Evolutionary conservation across 495 filamentous ascomycete species (phyloP), one percentile per base, ranked within the genome.

Genomic region (Chaetomium tenue): DNA sequence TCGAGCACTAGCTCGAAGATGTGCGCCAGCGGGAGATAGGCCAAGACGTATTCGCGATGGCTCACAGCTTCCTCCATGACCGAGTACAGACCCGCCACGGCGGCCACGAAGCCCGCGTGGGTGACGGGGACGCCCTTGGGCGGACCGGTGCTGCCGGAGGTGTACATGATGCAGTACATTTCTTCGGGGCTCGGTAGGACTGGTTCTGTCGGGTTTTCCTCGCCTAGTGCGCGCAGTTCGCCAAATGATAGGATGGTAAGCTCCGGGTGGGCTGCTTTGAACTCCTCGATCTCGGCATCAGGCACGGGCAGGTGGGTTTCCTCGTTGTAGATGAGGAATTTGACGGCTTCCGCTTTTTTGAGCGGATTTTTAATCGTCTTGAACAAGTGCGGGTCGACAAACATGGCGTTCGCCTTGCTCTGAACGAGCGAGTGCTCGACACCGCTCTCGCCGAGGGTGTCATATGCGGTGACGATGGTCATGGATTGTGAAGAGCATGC

Each of bases 401-500:
- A 87, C 71, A 88, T 84, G 73, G 81, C 81, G 64, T 81, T 83
- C 18, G 86, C 82, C 51, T 82, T 70, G 56, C 84, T 87, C 74
- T 88, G 84, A 12, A 75, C 71, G 47, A 88, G 79, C 13, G 84
- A 87, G 70, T 87, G 86, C 73, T 81, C 81, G 58, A 88, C 79
- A 44, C 86, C 86, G 60, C 80, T 77, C 58, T 84, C 76, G 53
- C 86, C 86, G 52, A 88, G 84, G 2, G 86, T 87, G 63, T 88
- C 86, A 74, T 99, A 99, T 4, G 95, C 93, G 30, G 95, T 99
- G 44, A 98, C 94, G 66, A 98, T 93, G 55, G 92, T 85, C 74
- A 98, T 84, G 11, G 92, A 93, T 78, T 99, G 95, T n/a, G 94
- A 95, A 48, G 87, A 82, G 71, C 88, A 88, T 54, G 76, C 80